phyloP scores from a whole-genome alignment of 805 yeast genomes.

The Lipomyces yamadae region DNA sequence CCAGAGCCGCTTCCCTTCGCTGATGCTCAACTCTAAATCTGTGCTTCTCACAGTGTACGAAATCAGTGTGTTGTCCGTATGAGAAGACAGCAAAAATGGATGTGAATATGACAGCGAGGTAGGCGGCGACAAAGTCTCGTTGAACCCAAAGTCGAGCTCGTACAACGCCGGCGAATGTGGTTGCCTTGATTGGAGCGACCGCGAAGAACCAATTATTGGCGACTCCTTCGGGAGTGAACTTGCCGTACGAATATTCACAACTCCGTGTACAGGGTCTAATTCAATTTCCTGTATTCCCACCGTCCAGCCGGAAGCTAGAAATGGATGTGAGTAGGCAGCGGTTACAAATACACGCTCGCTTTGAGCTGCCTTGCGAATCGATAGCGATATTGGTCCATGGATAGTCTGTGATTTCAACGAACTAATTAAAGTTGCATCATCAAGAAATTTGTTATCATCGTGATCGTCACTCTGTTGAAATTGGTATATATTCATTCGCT shows the following conservation, averaged over 20 bases:
- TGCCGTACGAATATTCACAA: conserved; percentile 26
- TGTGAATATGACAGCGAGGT: conserved; percentile 32
- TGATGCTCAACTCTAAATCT: conserved; percentile 17
- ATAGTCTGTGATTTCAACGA: conserved; percentile 22
- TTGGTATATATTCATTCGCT: conserved; percentile 13
- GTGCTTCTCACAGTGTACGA: conserved; percentile 27
- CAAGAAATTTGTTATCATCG: not conserved
- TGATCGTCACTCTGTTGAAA: conserved; percentile 1
- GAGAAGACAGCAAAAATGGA: conserved; percentile 31
- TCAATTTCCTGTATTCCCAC: conserved; percentile 31
- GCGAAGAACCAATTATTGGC: not conserved
- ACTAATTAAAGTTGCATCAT: conserved; percentile 1
- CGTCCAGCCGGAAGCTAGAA: conserved; percentile 18
- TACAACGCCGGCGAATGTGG: not conserved
- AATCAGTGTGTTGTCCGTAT: conserved; percentile 28
- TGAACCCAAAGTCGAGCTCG: not conserved
- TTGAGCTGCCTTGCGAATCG: conserved; percentile 15
- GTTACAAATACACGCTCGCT: conserved; percentile 17
- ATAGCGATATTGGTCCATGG: conserved; percentile 21
- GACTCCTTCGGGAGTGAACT: conserved; percentile 15
- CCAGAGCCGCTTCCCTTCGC: conserved; percentile 21
- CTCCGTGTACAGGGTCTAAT: conserved; percentile 18
- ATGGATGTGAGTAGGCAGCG: conserved; percentile 25
- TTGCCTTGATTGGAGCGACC: not conserved
- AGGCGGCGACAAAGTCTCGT: conserved; percentile 11